Evolutionary conservation across 352 stramenopile species (phyloP).

Genomic region (Aphanomyces astaci): DNA sequence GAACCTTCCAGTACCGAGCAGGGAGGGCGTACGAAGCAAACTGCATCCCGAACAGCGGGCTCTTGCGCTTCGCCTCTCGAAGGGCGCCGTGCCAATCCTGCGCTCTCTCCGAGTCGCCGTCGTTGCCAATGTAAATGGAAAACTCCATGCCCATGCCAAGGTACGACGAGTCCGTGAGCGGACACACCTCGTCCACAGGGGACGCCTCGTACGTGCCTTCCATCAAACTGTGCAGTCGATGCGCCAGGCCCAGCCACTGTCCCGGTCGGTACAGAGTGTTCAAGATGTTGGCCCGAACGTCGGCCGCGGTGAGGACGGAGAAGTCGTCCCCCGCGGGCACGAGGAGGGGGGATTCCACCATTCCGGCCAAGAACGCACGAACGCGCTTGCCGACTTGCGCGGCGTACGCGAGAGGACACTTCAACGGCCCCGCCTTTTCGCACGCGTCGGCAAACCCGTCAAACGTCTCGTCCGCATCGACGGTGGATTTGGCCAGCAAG

Average conservation of each 20-base stretch:
- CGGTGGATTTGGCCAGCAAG: not conserved
- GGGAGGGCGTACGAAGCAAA: not conserved
- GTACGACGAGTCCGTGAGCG: not conserved
- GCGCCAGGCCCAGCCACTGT: not conserved
- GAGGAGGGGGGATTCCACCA: not conserved
- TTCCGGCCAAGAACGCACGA: not conserved
- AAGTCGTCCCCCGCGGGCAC: too few relatives aligned
- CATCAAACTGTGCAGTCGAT: not conserved
- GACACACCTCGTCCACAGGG: not conserved
- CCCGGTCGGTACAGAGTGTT: not conserved
- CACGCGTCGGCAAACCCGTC: not conserved
- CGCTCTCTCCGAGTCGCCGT: not conserved
- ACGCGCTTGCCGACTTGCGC: too few relatives aligned
- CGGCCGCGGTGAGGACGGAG: not conserved
- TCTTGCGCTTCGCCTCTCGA: not conserved
- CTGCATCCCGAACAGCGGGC: not conserved
- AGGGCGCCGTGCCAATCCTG: not conserved
- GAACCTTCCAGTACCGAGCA: not conserved
- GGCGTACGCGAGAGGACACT: slow-evolving; percentile 8
- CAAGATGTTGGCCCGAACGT: not conserved
- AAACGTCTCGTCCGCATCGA: not conserved
- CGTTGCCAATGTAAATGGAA: slow-evolving; percentile 9
- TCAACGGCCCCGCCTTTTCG: not conserved
- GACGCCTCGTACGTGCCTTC: not conserved
- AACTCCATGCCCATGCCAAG: not conserved